Evolutionary conservation across 2,329 filamentous ascomycete genomes (phyloP).

Genomic region (Arthrinium phaeospermum): DNA sequence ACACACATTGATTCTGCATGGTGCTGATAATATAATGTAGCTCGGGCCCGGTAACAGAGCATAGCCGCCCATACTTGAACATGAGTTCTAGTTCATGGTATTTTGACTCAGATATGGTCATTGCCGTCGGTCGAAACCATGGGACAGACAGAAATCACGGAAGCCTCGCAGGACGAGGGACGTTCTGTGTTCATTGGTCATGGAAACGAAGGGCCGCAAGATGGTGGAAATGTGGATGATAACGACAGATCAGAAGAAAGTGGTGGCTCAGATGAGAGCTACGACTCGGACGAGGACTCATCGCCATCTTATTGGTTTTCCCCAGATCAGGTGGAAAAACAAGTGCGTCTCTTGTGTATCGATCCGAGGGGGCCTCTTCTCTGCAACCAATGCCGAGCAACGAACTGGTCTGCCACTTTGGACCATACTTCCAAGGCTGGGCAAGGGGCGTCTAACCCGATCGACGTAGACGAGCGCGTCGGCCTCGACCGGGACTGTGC

Average conservation of each 20-base stretch:
- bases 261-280: background rate
- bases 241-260: background rate
- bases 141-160: background rate
- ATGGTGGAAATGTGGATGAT: background rate
- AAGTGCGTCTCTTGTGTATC: background rate
- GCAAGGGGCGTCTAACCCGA: background rate
- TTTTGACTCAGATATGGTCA: background rate
- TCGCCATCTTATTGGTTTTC: background rate
- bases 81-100: background rate
- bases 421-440: background rate
- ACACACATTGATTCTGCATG: background rate
- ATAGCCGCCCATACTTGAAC: background rate
- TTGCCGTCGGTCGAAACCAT: background rate
- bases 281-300: background rate
- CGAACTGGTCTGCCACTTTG: background rate
- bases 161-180: background rate
- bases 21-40: background rate
- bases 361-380: background rate
- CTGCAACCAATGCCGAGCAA: background rate
- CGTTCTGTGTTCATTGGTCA: background rate
- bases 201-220: background rate
- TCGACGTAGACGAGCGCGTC: background rate
- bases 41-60: background rate
- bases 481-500: background rate
- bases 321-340: background rate